These are phyloP conservation scores for Corchorus capsularis DNA, from an alignment of 345 rosid species.

Conservation along the genomic window DNA sequence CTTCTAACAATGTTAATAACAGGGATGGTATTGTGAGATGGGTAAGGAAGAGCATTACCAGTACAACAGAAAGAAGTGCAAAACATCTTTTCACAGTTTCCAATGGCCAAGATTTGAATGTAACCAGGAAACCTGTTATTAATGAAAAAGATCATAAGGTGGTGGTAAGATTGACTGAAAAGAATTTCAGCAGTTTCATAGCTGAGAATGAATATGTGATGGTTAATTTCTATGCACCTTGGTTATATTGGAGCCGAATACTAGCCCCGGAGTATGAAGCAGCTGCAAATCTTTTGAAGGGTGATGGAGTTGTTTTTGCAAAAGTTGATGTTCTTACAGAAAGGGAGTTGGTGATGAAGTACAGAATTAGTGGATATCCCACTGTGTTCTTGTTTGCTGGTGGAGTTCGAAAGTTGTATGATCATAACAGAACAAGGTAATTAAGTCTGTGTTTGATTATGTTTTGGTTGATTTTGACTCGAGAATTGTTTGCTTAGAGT, in stretches of 20 bases:
- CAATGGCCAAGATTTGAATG: neutral
- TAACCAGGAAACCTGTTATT: neutral
- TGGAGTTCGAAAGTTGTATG: neutral
- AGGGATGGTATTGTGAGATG: neutral
- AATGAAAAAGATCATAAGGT: slow-evolving; percentile 23
- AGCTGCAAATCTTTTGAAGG: slow-evolving; percentile 47
- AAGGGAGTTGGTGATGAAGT: slow-evolving; percentile 20
- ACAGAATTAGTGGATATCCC: slow-evolving; percentile 22
- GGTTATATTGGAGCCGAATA: slow-evolving; percentile 48
- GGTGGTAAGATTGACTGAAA: slow-evolving; percentile 41
- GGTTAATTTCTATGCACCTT: slow-evolving; percentile 52
- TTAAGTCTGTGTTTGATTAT: neutral
- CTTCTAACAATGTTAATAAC: too few relatives aligned
- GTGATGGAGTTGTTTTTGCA: slow-evolving; percentile 43
- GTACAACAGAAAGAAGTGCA: neutral
- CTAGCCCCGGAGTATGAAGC: slow-evolving; percentile 49
- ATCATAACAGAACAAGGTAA: neutral
- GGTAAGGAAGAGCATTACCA: neutral
- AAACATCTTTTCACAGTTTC: neutral
- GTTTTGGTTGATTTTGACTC: neutral
- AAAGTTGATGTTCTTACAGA: slow-evolving; percentile 37
- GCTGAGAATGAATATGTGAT: slow-evolving; percentile 34
- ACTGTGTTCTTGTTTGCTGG: slow-evolving; percentile 17
- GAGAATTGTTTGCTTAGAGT: neutral
- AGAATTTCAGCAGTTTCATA: slow-evolving; percentile 46